Base-by-base conservation (phyloP, 495 filamentous ascomycete species). In the Xylona heveae region DNA sequence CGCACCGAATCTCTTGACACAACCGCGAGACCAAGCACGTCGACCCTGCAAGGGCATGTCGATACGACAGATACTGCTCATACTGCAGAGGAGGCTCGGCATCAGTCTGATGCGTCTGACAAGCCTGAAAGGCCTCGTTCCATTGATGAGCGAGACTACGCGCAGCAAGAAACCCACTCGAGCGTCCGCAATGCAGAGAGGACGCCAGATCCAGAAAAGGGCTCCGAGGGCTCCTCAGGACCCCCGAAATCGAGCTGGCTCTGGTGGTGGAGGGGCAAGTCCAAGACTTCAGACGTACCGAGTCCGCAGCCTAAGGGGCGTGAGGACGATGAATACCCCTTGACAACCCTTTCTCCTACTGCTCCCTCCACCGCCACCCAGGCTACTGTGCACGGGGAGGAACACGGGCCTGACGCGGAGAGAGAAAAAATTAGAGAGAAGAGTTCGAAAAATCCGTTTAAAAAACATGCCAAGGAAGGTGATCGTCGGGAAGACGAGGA, bases 401-500 rank as follows among this genome's bases (percentile, higher is more conserved):
- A 30, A 27, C 39, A 38, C 36, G 43, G 10, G 39, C 42, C n/a
- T 40, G 53, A 19, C 36, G 19, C 42, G 33, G 29, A 45, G 30
- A 36, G 31, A 25, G 22, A 21, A 5, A 35, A 47, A 49, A 31
- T 14, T 36, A 34, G 37, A 35, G 58, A 30, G 41, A 64, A 55
- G 35, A 50, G 40, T 43, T 50, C 33, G 16, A 51, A 45, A 36
- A 59, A 42, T 43, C 60, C n/a, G 17, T 22, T 16, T 16, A 8
- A 16, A 16, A 9, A 24, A 13, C 29, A 17, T 19, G 19, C 18
- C 32, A 9, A 8, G 14, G n/a, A n/a, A n/a, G n/a, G n/a, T n/a
- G n/a, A n/a, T n/a, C n/a, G n/a, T n/a, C n/a, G n/a, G n/a, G 49
- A 53, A 23, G 42, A 51, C 20, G 53, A 61, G 9, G 62, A 77